Base-by-base conservation (phyloP, 2,329 filamentous ascomycete genomes). In the Talaromyces verruculosus region DNA sequence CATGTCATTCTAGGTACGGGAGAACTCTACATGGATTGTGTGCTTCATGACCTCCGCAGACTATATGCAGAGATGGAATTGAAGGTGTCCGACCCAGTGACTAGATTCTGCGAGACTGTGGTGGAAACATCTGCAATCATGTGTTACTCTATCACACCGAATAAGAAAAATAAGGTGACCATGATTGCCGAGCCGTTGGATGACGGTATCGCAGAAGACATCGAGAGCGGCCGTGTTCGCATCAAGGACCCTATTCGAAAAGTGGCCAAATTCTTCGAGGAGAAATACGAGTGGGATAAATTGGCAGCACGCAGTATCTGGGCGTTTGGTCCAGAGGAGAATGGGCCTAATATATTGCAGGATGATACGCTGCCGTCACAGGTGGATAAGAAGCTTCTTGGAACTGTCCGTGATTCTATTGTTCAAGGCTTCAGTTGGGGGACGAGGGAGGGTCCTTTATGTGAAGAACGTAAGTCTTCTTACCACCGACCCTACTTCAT, bases 21-120 rank as follows among this genome's bases (percentile, higher is more conserved):
- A 67, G 95, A 99, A 78, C 84, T 99, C n/a, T 99, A 99, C 82
- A 98, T 99, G 93, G 95, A 99, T 77, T 99, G 95, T 73, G 94
- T 99, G 3, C 84, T 99, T 55, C 95, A 99, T 77, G 95, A 99
- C 75, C 84, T 99, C 57, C 90, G 95, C 63, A 87, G 89, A 47
- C 80, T 98, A n/a, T 99, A 97, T 75, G 93, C 95, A 15, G 94
- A 98, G 73, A 99, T 99, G 95, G 95, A 99, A 77, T 91, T 99
- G 80, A 98, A 98, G 80, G 92, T 99, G 59, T 99, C 95, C 0
- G 95, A 99, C 76, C 95, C 95, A 0, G 94, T 99, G 51, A 98
- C 95, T 17, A 87, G 95, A 58, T 99, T 99, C 84, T 97, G 93
- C 79, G 95, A 99, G 81, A 99, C 95, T 0, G 94, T 97, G 30